Conservation (phyloP, 169 alveolate species). For the Perkinsus chesapeaki region DNA sequence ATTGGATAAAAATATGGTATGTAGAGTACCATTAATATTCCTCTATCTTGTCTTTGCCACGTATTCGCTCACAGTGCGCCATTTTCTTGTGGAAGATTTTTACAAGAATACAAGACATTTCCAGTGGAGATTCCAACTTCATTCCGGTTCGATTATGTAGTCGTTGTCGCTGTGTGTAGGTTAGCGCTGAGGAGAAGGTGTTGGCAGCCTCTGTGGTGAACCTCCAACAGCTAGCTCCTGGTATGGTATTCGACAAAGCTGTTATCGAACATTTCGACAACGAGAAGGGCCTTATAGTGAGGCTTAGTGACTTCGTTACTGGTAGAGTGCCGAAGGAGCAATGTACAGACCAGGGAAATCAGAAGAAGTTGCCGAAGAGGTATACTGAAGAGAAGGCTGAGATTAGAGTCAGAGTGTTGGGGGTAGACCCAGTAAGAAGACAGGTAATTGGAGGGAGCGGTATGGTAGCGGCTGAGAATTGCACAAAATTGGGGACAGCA, state of each 20-base stretch:
- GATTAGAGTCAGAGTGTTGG: not conserved
- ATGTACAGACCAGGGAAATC: not conserved
- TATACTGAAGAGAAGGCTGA: not conserved
- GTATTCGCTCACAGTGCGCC: too few relatives aligned
- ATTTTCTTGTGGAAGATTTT: too few relatives aligned
- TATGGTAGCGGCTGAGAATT: too few relatives aligned
- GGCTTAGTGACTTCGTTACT: not conserved
- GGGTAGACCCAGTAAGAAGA: not conserved
- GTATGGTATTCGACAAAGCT: not conserved
- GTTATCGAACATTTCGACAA: not conserved
- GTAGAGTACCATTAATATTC: too few relatives aligned
- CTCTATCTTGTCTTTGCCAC: too few relatives aligned
- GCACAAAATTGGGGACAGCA: too few relatives aligned
- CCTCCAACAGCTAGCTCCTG: not conserved
- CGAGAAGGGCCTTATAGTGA: not conserved
- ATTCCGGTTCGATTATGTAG: too few relatives aligned
- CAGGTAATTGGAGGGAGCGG: too few relatives aligned
- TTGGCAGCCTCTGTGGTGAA: not conserved
- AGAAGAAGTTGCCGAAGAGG: not conserved
- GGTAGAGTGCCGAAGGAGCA: not conserved
- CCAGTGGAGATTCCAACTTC: too few relatives aligned
- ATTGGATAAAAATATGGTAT: too few relatives aligned
- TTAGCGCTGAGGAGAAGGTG: not conserved
- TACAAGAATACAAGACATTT: too few relatives aligned
- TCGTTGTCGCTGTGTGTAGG: too few relatives aligned